These are phyloP conservation scores for Aristolochia contorta DNA, from an alignment of 164 flowering plant species.

Conservation along the genomic window DNA sequence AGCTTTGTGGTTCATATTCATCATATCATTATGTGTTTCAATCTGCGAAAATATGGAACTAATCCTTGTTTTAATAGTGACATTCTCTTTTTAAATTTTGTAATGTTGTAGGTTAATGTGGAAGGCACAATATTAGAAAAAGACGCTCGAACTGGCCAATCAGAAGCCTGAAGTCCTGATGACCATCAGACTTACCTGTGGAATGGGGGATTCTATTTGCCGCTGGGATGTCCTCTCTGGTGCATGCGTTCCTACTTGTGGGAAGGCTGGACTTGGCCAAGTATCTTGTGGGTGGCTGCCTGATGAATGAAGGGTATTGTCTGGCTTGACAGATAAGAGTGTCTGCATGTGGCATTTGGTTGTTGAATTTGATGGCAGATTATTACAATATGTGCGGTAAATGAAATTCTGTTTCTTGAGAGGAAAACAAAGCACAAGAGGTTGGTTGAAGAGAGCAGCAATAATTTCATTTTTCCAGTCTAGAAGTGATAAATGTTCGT, in stretches of 20 bases:
- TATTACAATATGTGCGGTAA: constrained; percentile 51
- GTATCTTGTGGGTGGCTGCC: constrained; percentile 86
- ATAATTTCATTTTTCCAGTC: constrained; percentile 70
- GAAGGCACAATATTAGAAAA: constrained; percentile 28
- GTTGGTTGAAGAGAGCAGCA: constrained; percentile 44
- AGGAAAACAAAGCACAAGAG: constrained; percentile 44
- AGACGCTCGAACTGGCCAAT: constrained; percentile 48
- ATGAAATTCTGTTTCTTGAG: constrained; percentile 37
- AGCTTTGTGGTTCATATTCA: too few species aligned
- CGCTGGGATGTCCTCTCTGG: constrained; percentile 77
- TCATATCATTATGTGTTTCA: too few species aligned
- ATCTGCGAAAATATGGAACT: too few species aligned
- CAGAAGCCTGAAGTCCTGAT: constrained; percentile 77
- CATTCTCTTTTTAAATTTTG: neutral
- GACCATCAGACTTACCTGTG: constrained; percentile 74
- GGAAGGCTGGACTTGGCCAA: constrained; percentile 45
- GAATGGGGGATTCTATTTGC: constrained; percentile 57
- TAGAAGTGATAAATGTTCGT: constrained; percentile 36
- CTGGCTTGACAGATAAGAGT: constrained; percentile 71
- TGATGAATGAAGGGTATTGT: constrained; percentile 44
- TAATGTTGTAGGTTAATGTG: constrained; percentile 26
- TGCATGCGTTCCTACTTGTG: constrained; percentile 57
- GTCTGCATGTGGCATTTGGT: constrained; percentile 80
- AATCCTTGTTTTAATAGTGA: too few species aligned
- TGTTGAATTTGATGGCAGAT: constrained; percentile 51